Percentiles rank a stretch among this genome's conserved stretches.
phyloP scores from a whole-genome alignment of 169 alveolate genomes.

The Plasmodium inui region DNA sequence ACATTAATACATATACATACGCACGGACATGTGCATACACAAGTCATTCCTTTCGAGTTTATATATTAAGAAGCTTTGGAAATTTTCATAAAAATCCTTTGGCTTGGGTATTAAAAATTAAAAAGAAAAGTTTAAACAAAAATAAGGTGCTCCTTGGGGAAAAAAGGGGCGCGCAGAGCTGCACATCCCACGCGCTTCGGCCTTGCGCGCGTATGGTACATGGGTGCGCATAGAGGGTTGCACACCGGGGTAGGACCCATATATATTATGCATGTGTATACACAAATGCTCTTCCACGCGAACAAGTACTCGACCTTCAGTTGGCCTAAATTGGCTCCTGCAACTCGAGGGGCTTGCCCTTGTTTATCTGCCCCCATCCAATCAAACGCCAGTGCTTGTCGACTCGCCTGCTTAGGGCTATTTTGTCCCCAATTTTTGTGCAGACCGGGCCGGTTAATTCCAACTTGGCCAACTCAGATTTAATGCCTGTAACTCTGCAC shows the following conservation, averaged over 20 bases:
- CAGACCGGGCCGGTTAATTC: constrained; percentile 94
- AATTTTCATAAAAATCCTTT: constrained; percentile 68
- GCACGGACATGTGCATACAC: not conserved
- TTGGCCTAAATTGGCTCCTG: constrained; percentile 77
- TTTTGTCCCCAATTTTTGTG: constrained; percentile 96
- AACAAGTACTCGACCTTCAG: not conserved
- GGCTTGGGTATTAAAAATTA: constrained; percentile 29
- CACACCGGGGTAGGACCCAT: not conserved
- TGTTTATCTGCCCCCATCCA: constrained; percentile 97
- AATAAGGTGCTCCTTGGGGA: not conserved
- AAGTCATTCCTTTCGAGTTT: constrained; percentile 11
- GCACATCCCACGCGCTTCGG: too few species aligned
- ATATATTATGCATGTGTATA: not conserved
- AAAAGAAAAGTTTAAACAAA: constrained; percentile 56
- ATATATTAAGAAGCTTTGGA: constrained; percentile 11
- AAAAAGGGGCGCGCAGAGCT: not conserved
- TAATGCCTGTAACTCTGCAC: constrained; percentile 94
- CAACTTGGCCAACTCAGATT: constrained; percentile 92
- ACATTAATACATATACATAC: not conserved
- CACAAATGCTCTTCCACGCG: not conserved
- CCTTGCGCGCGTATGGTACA: not conserved
- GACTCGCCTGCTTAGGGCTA: constrained; percentile 97
- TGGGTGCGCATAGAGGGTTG: not conserved
- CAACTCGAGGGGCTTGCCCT: constrained; percentile 86
- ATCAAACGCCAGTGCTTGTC: constrained; percentile 98